Conservation (phyloP, 768 basidiomycete genomes). For the Hebeloma cylindrosporum region DNA sequence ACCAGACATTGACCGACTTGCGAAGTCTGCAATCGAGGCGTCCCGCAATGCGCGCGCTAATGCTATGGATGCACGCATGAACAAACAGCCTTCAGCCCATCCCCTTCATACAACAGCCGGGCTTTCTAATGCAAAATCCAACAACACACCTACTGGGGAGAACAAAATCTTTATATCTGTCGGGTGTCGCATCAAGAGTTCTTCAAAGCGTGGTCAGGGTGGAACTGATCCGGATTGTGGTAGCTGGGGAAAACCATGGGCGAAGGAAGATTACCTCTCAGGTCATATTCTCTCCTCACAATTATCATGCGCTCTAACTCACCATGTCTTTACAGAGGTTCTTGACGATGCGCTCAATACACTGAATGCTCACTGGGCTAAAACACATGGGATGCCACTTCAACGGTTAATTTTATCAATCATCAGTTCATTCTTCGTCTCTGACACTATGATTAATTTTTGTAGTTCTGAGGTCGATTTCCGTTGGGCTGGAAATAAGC, state of each 20-base stretch:
- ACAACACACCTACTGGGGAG: neutral
- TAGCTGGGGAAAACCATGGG: conserved; percentile 17
- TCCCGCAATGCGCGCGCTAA: conserved; percentile 4
- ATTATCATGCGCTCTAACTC: neutral
- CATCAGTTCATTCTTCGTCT: neutral
- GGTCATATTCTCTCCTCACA: conserved; percentile 1
- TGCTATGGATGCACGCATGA: conserved; percentile 8
- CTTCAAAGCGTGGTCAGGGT: conserved; percentile 5
- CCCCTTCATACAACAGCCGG: conserved; percentile 7
- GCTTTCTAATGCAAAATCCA: neutral
- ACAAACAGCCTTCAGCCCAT: neutral
- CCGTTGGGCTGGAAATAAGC: conserved; percentile 16
- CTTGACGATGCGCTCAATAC: neutral
- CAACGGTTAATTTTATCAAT: neutral
- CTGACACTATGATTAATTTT: neutral
- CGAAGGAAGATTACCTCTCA: conserved; percentile 7
- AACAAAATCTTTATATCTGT: conserved; percentile 7
- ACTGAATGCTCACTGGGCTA: conserved; percentile 5
- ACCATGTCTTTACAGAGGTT: neutral
- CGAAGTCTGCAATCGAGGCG: conserved; percentile 5
- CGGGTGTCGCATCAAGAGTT: conserved; percentile 6
- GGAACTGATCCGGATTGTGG: conserved; percentile 10
- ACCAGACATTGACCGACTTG: neutral
- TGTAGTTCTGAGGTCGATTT: conserved; percentile 16
- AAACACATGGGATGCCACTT: conserved; percentile 2